Base-by-base conservation (phyloP, 768 basidiomycete species). In the Gloeostereum incarnatum region DNA sequence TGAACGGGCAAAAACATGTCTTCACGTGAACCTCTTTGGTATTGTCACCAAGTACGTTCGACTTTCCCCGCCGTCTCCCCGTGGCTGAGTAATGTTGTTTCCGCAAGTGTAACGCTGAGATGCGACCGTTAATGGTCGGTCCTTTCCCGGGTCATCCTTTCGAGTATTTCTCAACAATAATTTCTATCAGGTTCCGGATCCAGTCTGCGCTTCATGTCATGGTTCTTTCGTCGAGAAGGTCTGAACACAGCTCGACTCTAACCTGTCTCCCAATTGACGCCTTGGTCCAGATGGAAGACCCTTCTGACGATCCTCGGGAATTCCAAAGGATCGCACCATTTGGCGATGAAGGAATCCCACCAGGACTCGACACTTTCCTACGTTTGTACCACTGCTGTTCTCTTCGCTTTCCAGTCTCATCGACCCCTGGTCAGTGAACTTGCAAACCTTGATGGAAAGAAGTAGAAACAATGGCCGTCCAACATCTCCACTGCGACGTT, bases 171-270 rank as follows among this genome's bases (percentile, higher is more conserved):
- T 36, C 23, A 42, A 20, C 19, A 43, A 19, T 39, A 47, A 45
- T 45, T 34, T 6, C 21, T 16, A 36, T 17, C 52, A 90, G 87
- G 70, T 76, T 3, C 87, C 87, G 27, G 74, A 89, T 61, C 84
- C 87, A 9, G 73, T 79, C 31, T 94, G 90, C 56, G 77, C 88
- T 35, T 82, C 79, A 17, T 94, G 90, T 59, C 68, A 73, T 46
- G 71, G 88, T 5, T 69, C 76, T 14, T 94, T 94, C 49, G 82
- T 93, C 2, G 89, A 92, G 58, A 81, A 72, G 68, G 89, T 79
- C 32, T 30, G 59, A 45, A 14, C 27, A 16, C 29, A 35, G 16
- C 30, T 22, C 29, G 17, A 16, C 37, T 24, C 17, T 27, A 20
- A 19, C 46, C 20, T 44, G 29, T 20, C 22, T 43, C n/a, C n/a